phyloP scores from a whole-genome alignment of 306 rosid genomes.

The Crotalaria pallida region DNA sequence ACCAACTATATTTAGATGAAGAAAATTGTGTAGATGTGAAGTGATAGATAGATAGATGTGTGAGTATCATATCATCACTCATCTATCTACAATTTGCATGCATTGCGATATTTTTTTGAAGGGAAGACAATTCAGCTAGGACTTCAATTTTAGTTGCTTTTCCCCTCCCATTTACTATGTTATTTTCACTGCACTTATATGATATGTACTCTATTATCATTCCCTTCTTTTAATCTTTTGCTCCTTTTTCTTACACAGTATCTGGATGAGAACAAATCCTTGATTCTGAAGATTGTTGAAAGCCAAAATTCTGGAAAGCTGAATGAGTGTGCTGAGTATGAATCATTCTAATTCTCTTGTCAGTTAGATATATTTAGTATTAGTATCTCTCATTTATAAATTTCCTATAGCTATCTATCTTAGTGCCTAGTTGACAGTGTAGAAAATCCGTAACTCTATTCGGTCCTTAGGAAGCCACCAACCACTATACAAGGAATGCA shows the following conservation, averaged over 20 bases:
- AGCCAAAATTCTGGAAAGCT: conserved; percentile 92
- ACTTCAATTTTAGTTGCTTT: background rate
- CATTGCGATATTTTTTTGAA: too few relatives aligned
- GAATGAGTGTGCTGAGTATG: conserved; percentile 97
- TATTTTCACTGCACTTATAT: background rate
- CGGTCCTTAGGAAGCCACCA: too few relatives aligned
- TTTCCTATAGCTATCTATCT: too few relatives aligned
- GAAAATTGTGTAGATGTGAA: too few relatives aligned
- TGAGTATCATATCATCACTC: too few relatives aligned
- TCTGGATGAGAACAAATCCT: conserved; percentile 97
- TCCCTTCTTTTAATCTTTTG: background rate
- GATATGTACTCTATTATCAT: background rate
- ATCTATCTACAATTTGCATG: too few relatives aligned
- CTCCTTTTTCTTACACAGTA: conserved; percentile 49
- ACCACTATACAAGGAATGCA: too few relatives aligned
- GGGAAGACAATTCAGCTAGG: background rate
- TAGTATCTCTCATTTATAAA: background rate
- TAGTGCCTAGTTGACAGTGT: too few relatives aligned
- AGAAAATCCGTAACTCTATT: too few relatives aligned
- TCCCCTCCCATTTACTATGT: background rate
- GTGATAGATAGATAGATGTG: too few relatives aligned
- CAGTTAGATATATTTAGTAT: background rate
- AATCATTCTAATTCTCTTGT: conserved; percentile 6
- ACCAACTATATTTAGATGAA: too few relatives aligned
- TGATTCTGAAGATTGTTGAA: conserved; percentile 96